Conservation (phyloP, 768 basidiomycete species). For the Tephrocybe sp. region DNA sequence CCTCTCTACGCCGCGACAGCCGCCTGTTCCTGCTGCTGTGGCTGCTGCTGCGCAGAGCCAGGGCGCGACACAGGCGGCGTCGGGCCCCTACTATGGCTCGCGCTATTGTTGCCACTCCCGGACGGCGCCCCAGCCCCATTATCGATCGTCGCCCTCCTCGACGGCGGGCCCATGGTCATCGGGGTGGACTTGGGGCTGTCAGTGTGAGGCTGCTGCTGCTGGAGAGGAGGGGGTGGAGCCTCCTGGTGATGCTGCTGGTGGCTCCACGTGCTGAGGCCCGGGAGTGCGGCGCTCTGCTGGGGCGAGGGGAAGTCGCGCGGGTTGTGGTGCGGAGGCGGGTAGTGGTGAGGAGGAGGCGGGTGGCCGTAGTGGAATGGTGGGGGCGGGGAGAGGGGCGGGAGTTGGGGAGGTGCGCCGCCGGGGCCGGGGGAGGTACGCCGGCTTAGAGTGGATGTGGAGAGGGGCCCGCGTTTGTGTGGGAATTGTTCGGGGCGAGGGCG, state of each 20-base stretch:
- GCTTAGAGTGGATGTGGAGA: constrained; percentile 51
- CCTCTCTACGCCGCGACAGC: background rate
- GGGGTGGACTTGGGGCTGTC: no score
- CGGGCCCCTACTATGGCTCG: background rate
- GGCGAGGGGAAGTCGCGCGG: constrained; percentile 30
- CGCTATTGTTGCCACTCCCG: background rate
- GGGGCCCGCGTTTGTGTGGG: constrained; percentile 75
- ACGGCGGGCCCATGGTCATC: no score
- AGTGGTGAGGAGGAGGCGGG: constrained; percentile 31
- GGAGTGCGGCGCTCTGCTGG: no score
- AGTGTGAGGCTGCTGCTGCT: background rate
- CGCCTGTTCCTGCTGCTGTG: constrained; percentile 5
- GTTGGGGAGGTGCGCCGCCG: constrained; percentile 30
- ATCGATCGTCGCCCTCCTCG: background rate
- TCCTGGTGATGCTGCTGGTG: background rate
- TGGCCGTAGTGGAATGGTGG: constrained; percentile 6
- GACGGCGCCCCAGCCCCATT: background rate
- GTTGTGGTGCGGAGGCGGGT: constrained; percentile 42
- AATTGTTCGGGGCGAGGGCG: constrained; percentile 79
- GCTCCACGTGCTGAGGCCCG: no score
- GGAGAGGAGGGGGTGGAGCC: background rate
- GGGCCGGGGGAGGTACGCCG: constrained; percentile 47
- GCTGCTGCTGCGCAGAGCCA: background rate
- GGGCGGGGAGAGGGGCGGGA: constrained; percentile 30
- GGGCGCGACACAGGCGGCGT: constrained; percentile 2